Percentiles rank a stretch among this genome's conserved stretches.
phyloP scores from a whole-genome alignment of 441 rosid genomes.

The Pelargonium australe region DNA sequence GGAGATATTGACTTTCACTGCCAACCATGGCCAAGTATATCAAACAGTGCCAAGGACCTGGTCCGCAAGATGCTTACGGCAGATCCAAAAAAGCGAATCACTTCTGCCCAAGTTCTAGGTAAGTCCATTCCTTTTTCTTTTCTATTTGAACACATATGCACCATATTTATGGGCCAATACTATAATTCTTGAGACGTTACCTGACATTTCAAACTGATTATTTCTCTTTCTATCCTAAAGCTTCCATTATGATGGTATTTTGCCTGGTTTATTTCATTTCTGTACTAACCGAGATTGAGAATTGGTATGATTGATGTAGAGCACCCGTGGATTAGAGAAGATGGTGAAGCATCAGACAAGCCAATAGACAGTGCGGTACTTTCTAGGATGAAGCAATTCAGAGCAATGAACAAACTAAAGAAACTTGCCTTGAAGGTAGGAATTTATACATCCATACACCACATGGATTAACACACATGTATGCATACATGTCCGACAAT shows the following conservation, averaged over 20 bases:
- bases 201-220: no score
- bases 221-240: neutral
- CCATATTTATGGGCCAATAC: no score
- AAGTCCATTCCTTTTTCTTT: slow-evolving; percentile 2
- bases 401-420: slow-evolving; percentile 67
- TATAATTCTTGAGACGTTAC: no score
- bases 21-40: slow-evolving; percentile 63
- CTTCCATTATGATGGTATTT: neutral
- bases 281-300: neutral
- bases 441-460: neutral
- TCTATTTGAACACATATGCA: no score
- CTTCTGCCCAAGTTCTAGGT: slow-evolving; percentile 65
- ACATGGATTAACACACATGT: no score
- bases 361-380: slow-evolving; percentile 64
- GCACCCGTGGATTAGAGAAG: slow-evolving; percentile 63
- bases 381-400: slow-evolving; percentile 66
- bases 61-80: slow-evolving; percentile 54
- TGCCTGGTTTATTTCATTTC: neutral
- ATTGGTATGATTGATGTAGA: slow-evolving; percentile 29
- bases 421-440: slow-evolving; percentile 57
- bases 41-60: slow-evolving; percentile 62
- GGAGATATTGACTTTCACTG: slow-evolving; percentile 67
- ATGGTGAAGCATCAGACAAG: slow-evolving; percentile 58
- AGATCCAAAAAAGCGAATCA: slow-evolving; percentile 54
- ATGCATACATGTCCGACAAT: no score